These are phyloP conservation scores for Hibiscus tridactylites DNA, from an alignment of 345 rosid genomes.

Conservation along the genomic window DNA sequence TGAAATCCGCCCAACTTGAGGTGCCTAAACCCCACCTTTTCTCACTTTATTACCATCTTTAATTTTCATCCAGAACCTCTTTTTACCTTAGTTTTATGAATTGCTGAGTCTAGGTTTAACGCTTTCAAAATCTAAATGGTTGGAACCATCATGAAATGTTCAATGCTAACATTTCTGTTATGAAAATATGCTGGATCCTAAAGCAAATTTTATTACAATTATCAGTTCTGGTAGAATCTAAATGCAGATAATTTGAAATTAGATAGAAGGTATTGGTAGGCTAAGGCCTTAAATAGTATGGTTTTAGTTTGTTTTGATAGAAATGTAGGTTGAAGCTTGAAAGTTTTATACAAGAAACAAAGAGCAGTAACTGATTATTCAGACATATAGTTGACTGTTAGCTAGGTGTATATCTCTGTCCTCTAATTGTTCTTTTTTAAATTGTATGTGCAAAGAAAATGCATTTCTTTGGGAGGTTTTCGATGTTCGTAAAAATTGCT, in stretches of 20 bases:
- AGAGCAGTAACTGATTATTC: not conserved
- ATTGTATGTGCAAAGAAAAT: not conserved
- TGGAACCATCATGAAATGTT: not conserved
- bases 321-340: not conserved
- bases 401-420: not conserved
- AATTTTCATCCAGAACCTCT: too few species aligned
- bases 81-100: not conserved
- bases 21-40: conserved; percentile 20
- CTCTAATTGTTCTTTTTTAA: not conserved
- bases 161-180: not conserved
- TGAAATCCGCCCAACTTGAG: conserved; percentile 92
- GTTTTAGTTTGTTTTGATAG: not conserved
- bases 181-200: not conserved
- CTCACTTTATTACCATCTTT: not conserved
- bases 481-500: not conserved
- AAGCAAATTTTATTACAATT: not conserved
- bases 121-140: not conserved
- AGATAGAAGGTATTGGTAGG: not conserved
- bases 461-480: not conserved
- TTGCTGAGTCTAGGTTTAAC: not conserved
- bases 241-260: not conserved
- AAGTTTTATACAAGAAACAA: not conserved
- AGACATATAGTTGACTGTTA: not conserved
- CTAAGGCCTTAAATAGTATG: too few species aligned
- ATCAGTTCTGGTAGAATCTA: not conserved